Conservation (phyloP, 495 filamentous ascomycete species). For the Penicillium desertorum region DNA sequence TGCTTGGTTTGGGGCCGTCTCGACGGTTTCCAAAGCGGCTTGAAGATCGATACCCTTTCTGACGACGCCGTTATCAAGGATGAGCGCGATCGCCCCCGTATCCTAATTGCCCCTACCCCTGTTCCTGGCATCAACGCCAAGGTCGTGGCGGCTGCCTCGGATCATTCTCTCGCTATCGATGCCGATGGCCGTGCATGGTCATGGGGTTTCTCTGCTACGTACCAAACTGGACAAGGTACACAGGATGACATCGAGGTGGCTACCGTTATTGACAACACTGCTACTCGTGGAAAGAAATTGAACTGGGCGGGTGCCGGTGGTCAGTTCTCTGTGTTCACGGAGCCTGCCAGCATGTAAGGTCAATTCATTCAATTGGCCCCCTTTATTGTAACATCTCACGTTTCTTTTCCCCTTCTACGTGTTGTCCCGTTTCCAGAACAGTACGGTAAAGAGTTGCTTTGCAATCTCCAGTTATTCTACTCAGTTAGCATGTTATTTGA, state of each 20-base stretch:
- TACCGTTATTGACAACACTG: conserved; percentile 59
- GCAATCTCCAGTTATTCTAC: background rate
- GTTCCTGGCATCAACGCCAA: conserved; percentile 49
- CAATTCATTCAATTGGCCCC: background rate
- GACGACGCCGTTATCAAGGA: conserved; percentile 51
- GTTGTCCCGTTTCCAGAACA: background rate
- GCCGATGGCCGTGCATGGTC: conserved; percentile 56
- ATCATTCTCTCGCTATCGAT: conserved; percentile 60
- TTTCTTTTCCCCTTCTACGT: background rate
- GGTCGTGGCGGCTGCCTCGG: conserved; percentile 50
- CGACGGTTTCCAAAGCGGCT: conserved; percentile 58
- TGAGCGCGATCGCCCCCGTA: conserved; percentile 50
- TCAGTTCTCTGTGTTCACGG: conserved; percentile 56
- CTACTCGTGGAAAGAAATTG: conserved; percentile 53
- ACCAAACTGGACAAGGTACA: conserved; percentile 61
- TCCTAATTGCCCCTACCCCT: conserved; percentile 53
- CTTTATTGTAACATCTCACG: conserved; percentile 1
- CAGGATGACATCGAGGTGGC: conserved; percentile 58
- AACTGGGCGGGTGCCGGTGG: conserved; percentile 62
- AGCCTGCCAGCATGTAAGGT: conserved; percentile 23
- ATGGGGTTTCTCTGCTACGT: conserved; percentile 64
- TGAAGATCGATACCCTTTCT: conserved; percentile 51
- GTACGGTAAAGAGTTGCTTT: background rate
- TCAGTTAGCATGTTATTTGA: conserved; percentile 3
- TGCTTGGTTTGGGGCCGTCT: conserved; percentile 61